Evolutionary conservation across 2,329 filamentous ascomycete species (phyloP).

Genomic region (Alternaria novae-zelandiae): DNA sequence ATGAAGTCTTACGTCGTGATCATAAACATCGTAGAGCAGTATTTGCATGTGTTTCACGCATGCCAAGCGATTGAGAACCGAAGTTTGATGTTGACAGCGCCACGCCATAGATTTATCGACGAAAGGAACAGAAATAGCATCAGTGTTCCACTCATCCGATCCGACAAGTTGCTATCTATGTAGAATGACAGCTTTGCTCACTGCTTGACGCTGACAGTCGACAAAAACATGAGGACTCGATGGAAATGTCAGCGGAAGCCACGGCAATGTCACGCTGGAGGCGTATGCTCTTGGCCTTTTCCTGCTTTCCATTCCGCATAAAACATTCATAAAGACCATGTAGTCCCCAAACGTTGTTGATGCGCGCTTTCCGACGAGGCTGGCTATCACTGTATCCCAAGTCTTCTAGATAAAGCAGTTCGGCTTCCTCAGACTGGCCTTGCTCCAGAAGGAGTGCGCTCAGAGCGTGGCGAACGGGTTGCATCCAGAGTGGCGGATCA

Average conservation of each 20-base stretch:
- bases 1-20: neutral
- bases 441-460: constrained; percentile 4
- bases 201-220: neutral
- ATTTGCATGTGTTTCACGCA: neutral
- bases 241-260: neutral
- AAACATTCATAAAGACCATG: constrained; percentile 6
- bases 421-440: constrained; percentile 1
- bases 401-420: neutral
- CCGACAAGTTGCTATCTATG: neutral
- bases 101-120: neutral
- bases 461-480: constrained; percentile 8
- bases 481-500: constrained; percentile 7
- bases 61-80: neutral
- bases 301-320: neutral
- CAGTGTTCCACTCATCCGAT: neutral
- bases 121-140: neutral
- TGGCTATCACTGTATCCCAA: neutral
- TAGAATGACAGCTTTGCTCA: neutral
- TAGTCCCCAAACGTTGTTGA: constrained; percentile 5
- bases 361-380: neutral
- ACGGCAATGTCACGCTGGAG: neutral
- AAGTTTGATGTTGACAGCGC: neutral
- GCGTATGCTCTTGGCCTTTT: neutral
- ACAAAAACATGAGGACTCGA: neutral
- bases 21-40: neutral